Evolutionary conservation across 2,329 filamentous ascomycete species (phyloP).

Genomic region (Talaromyces sp.): DNA sequence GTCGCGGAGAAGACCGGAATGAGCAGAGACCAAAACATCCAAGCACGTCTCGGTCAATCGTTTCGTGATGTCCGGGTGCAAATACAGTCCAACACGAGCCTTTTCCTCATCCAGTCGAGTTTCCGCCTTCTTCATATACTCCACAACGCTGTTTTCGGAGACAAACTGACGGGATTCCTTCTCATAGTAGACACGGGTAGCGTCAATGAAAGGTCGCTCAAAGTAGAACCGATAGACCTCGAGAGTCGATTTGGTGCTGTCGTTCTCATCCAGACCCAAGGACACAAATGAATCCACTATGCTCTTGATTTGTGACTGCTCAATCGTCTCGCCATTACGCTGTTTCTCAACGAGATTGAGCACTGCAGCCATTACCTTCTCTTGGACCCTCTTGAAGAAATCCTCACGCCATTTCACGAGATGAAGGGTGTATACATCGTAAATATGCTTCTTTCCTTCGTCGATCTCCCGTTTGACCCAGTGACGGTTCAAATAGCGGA

Average conservation of each 20-base stretch:
- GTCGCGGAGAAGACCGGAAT: conserved; percentile 78
- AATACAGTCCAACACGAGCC: conserved; percentile 83
- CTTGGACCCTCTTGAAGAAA: conserved; percentile 76
- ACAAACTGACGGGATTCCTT: conserved; percentile 92
- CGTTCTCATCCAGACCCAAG: conserved; percentile 85
- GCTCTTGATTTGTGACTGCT: conserved; percentile 93
- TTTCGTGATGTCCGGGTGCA: conserved; percentile 82
- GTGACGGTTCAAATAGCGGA: conserved; percentile 92
- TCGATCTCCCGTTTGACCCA: conserved; percentile 99
- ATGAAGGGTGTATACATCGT: conserved; percentile 96
- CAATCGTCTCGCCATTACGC: conserved; percentile 94
- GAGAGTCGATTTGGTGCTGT: conserved; percentile 87
- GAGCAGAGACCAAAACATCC: conserved; percentile 80
- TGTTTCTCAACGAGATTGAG: conserved; percentile 95
- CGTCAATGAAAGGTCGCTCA: conserved; percentile 82
- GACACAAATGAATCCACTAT: conserved; percentile 97
- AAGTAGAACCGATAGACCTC: conserved; percentile 93
- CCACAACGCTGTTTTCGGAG: conserved; percentile 92
- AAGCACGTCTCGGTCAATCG: conserved; percentile 84
- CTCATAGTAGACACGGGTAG: conserved; percentile 80
- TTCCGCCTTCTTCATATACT: conserved; percentile 99
- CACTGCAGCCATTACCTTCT: conserved; percentile 91
- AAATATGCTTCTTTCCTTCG: conserved; percentile 96
- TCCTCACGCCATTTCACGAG: conserved; percentile 92
- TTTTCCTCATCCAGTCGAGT: conserved; percentile 84